Base-by-base conservation (phyloP, 2,329 filamentous ascomycete species). In the Davidsoniella eucalypti region DNA sequence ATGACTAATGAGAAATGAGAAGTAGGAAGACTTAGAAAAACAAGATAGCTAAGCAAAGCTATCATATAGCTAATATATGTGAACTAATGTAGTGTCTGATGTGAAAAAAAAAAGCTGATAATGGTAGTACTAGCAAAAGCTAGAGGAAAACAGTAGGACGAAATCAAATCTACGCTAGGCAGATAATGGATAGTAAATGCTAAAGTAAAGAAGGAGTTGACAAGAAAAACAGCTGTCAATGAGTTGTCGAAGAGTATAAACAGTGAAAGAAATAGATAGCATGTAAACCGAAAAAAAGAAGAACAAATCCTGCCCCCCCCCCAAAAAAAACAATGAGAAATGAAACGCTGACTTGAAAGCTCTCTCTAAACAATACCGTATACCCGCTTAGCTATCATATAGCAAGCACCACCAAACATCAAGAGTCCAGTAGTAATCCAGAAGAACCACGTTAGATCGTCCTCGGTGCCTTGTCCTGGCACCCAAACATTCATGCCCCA, bases 401-500 rank as follows among this genome's bases (percentile, higher is more conserved):
- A 95, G 60, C 88, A 93, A 4, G 71, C 73, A 25, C 88, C 60
- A 0, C 87, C 92, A 64, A 96, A 96, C 16, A 77, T 61, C 2
- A 94, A 52, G 43, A 96, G 65, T 0, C 84, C 84, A 1, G 71
- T 83, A 1, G 87, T 92, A 59, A 82, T 78, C 51, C 71, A 78
- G 61, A 72, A 77, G 62, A 88, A 92, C 84, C 84, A 92, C 21
- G 68, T 69, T 47, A 90, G 66, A 58, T 83, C 83, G 14, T 72
- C 73, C 56, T 93, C 87, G 53, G 80, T 69, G 43, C 90, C 82
- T 64, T 96, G 90, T 1, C 92, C 92, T 0, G 92, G 92, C 0
- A 98, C 92, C 71, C 86, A 87, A 36, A 90, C 84, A 70, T 98
- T 98, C 90, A 96, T 96, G 47, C 90, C 92, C 88, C 90, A 98